Percentiles rank a stretch among this genome's conserved stretches.
Conservation (phyloP, 108 stramenopile genomes). For the Nitzschia sp. region DNA sequence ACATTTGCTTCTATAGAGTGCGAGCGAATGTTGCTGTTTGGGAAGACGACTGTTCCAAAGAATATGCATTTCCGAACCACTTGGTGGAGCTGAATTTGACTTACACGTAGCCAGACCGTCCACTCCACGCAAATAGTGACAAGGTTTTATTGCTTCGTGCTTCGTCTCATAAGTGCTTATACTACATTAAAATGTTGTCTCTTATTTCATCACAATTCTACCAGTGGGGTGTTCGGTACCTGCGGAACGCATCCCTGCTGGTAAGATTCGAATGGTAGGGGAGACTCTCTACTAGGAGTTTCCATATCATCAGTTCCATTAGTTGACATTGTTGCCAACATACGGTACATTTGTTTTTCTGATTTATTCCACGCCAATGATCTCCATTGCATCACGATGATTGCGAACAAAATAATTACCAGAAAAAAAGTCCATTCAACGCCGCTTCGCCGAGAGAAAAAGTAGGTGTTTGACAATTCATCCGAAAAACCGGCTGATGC, state of each 20-base stretch:
- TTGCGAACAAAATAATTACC: background rate
- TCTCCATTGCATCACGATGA: background rate
- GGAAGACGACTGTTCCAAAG: conserved; percentile 21
- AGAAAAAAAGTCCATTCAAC: conserved; percentile 5
- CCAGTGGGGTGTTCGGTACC: background rate
- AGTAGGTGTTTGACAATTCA: background rate
- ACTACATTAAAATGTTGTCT: too few relatives aligned
- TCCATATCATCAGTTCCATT: background rate
- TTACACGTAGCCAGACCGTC: background rate
- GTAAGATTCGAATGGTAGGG: background rate
- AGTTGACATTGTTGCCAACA: background rate
- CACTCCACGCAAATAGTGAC: background rate
- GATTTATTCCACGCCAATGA: conserved; percentile 4
- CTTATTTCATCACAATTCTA: too few relatives aligned
- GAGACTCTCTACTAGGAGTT: background rate
- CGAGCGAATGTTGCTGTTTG: conserved; percentile 22
- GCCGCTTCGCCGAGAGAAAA: background rate
- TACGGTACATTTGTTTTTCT: conserved; percentile 7
- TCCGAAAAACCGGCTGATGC: background rate
- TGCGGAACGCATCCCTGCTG: background rate
- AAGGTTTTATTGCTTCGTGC: too few relatives aligned
- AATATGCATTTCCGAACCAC: conserved; percentile 1
- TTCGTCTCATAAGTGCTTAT: too few relatives aligned
- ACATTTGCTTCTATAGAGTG: conserved; percentile 31
- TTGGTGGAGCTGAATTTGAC: conserved; percentile 7